Evolutionary conservation across 257 asterid genomes (phyloP), one percentile per base, ranked within the genome.

Genomic region (Paulownia fortunei): DNA sequence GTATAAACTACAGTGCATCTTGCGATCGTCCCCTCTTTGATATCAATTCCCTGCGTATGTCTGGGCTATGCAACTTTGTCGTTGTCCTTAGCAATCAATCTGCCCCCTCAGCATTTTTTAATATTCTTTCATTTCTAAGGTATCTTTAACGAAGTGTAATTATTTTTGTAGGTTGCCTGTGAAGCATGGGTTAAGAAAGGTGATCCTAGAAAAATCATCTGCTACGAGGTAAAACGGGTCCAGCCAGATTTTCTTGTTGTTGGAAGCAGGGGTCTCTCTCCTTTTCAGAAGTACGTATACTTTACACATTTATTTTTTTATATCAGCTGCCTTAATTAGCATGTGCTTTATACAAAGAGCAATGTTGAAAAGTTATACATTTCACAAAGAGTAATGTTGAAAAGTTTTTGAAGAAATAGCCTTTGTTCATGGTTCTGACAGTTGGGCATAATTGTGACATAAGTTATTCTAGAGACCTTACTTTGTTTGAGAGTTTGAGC

Each of bases 241-340:
- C 82, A 74, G 18, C 97, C 96, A 21, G 97, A 92, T 81, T 76
- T 92, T 34, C 96, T 92, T 71, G 92, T 92, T 52, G 92, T 92
- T 18, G 97, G 97, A 59, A 76, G 89, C 86, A 82, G 97, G 77
- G 91, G 91, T 72, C 96, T 87, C 12, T 93, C 93, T 78, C 93
- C 95, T 72, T 88, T 92, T 79, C 96, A 90, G 83, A 88, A 86
- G 97, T 86, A 84, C n/a, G 74, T 54, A 12, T 27, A 15, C 36
- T 54, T 36, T 15, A 18, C 32, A 5, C 32, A 37, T 37, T 24
- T 41, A 13, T 47, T 24, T 30, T 69, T 26, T 41, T 23, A 11
- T 13, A 46, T 47, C 42, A 19, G 21, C 24, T 10, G 18, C 8
- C 37, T 1, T 27, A 18, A 65, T 8, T 52, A n/a, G 11, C 0